Conservation (phyloP, 176 grass and related monocot species). For the Rhynchospora tenuis region DNA sequence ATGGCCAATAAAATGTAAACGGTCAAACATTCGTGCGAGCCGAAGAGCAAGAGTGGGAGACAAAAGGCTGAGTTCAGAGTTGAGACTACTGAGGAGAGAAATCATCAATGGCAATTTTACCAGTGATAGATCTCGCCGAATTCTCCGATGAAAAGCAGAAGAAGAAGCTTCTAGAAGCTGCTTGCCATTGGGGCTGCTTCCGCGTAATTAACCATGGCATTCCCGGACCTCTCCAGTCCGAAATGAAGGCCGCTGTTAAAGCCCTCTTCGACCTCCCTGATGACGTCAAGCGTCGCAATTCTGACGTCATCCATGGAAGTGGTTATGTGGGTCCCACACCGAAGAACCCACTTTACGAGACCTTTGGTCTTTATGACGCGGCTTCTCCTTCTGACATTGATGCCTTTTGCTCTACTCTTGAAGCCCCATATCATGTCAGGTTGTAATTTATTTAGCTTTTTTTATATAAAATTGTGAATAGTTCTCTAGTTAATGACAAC, state of each 20-base stretch:
- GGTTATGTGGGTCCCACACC: conserved; percentile 52
- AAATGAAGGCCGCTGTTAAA: conserved; percentile 67
- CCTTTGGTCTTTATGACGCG: conserved; percentile 60
- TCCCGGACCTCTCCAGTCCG: conserved; percentile 39
- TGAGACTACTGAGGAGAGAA: neutral
- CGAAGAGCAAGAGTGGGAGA: neutral
- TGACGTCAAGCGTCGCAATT: conserved; percentile 62
- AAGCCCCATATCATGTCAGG: conserved; percentile 40
- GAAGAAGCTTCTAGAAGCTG: conserved; percentile 14
- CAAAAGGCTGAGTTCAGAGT: too few species aligned
- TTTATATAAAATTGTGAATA: neutral
- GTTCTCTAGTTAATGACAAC: neutral
- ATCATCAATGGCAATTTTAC: conserved; percentile 4
- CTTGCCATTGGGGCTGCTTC: conserved; percentile 29
- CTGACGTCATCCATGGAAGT: conserved; percentile 52
- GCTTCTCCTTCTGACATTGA: conserved; percentile 45
- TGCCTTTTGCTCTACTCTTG: conserved; percentile 57
- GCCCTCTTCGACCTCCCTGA: conserved; percentile 70
- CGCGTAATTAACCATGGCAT: conserved; percentile 54
- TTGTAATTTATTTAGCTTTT: neutral
- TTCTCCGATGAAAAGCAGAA: neutral
- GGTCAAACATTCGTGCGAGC: neutral
- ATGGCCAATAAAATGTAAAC: neutral
- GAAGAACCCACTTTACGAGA: conserved; percentile 59
- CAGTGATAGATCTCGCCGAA: conserved; percentile 7